These are phyloP conservation scores for Ophiocordyceps camponoti-floridani DNA, from an alignment of 2,329 filamentous ascomycete species.

Conservation along the genomic window DNA sequence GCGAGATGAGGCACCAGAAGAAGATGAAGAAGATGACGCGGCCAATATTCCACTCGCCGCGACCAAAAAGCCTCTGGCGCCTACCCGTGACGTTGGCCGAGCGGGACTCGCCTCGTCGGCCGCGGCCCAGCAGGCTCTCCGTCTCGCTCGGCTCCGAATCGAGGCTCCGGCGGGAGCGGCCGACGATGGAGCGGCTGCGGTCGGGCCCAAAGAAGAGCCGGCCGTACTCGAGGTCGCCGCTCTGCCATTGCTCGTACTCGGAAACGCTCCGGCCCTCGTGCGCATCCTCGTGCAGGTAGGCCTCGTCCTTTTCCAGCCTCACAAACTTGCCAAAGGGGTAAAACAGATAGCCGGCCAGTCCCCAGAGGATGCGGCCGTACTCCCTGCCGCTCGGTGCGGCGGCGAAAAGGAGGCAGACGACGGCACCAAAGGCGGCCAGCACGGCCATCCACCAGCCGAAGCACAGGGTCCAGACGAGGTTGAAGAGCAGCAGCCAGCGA, in stretches of 20 bases:
- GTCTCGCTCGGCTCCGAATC: constrained; percentile 74
- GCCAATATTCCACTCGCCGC: constrained; percentile 88
- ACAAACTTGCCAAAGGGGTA: constrained; percentile 98
- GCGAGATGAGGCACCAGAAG: constrained; percentile 86
- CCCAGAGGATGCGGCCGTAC: constrained; percentile 74
- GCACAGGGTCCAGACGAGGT: constrained; percentile 72
- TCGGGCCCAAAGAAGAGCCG: constrained; percentile 88
- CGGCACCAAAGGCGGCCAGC: constrained; percentile 54
- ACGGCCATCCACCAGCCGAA: constrained; percentile 95
- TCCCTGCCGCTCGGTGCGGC: constrained; percentile 65
- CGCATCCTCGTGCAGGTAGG: constrained; percentile 84
- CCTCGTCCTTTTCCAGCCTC: constrained; percentile 80
- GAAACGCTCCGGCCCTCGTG: constrained; percentile 93
- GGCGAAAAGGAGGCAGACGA: constrained; percentile 63
- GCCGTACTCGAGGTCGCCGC: constrained; percentile 87
- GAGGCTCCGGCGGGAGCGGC: constrained; percentile 70
- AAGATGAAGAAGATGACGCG: constrained; percentile 90
- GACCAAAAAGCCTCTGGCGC: constrained; percentile 51
- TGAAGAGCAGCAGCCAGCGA: constrained; percentile 72
- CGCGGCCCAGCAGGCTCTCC: constrained; percentile 64
- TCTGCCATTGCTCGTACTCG: constrained; percentile 99
- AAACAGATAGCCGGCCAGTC: constrained; percentile 70
- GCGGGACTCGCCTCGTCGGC: constrained; percentile 29
- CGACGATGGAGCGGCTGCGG: constrained; percentile 60
- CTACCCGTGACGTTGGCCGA: constrained; percentile 49